Percentiles rank a stretch among this genome's conserved stretches.
Evolutionary conservation across 352 stramenopile species (phyloP).

Genomic region (Globisporangium spiculum): DNA sequence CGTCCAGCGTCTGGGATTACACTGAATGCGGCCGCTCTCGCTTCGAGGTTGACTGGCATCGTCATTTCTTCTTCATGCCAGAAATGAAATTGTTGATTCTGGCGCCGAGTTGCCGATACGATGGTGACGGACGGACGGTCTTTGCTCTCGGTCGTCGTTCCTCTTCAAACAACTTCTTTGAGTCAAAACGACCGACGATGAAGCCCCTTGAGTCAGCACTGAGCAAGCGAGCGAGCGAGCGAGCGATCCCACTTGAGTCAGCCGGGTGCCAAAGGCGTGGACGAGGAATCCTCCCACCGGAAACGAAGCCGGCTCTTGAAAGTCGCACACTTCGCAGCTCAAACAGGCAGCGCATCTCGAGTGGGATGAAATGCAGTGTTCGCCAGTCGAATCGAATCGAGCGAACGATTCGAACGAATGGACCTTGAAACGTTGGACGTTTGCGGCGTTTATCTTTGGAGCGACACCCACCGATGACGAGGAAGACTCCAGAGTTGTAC

Average conservation of each 20-base stretch:
- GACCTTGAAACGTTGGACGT: neutral
- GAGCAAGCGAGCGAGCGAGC: neutral
- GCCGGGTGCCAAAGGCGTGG: neutral
- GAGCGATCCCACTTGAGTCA: neutral
- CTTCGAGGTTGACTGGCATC: neutral
- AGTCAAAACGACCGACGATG: neutral
- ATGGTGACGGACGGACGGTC: neutral
- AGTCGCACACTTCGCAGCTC: neutral
- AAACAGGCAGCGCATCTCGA: neutral
- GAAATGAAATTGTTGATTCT: neutral
- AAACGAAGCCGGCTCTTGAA: neutral
- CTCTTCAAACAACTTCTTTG: neutral
- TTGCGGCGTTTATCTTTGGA: neutral
- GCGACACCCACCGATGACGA: neutral
- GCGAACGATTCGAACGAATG: neutral
- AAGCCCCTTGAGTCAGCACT: neutral
- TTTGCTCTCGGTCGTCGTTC: neutral
- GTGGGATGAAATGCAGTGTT: neutral
- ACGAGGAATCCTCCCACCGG: neutral
- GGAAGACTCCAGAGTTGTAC: neutral
- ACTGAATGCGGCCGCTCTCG: neutral
- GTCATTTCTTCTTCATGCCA: neutral
- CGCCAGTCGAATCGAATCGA: neutral
- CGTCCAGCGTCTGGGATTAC: neutral
- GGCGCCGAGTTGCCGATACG: neutral